Conservation (phyloP, 352 stramenopile genomes). For the Plasmopara muralis region DNA sequence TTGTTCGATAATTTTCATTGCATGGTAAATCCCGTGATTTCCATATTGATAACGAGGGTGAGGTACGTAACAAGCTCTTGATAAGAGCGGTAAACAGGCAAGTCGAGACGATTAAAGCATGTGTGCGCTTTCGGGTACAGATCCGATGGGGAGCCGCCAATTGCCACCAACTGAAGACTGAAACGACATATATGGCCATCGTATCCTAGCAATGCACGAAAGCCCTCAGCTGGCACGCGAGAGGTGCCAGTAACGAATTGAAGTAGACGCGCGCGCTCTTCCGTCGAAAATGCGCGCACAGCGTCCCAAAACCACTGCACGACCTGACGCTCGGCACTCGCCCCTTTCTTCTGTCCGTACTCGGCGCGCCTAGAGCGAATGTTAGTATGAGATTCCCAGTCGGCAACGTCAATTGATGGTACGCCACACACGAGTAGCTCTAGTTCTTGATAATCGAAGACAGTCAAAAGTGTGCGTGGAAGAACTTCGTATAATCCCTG, state of each 20-base stretch:
- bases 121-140: constrained; percentile 83
- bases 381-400: constrained; percentile 85
- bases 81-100: constrained; percentile 68
- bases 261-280: constrained; percentile 80
- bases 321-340: constrained; percentile 48
- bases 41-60: constrained; percentile 96
- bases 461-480: constrained; percentile 72
- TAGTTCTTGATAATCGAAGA: constrained; percentile 94
- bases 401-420: constrained; percentile 84
- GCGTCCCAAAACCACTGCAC: constrained; percentile 89
- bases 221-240: constrained; percentile 92
- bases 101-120: constrained; percentile 84
- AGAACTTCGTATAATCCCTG: constrained; percentile 91
- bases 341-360: constrained; percentile 30
- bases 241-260: constrained; percentile 90
- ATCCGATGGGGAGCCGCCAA: constrained; percentile 57
- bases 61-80: constrained; percentile 93
- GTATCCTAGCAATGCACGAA: constrained; percentile 82
- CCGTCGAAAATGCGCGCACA: constrained; percentile 68
- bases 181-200: constrained; percentile 90
- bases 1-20: constrained; percentile 64
- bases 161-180: constrained; percentile 92
- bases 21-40: constrained; percentile 95
- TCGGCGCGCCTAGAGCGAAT: constrained; percentile 74
- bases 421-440: constrained; percentile 91